Percentiles rank a stretch among this genome's conserved stretches.
phyloP scores from a whole-genome alignment of 352 stramenopile species.

The Phytopythium helicoides region DNA sequence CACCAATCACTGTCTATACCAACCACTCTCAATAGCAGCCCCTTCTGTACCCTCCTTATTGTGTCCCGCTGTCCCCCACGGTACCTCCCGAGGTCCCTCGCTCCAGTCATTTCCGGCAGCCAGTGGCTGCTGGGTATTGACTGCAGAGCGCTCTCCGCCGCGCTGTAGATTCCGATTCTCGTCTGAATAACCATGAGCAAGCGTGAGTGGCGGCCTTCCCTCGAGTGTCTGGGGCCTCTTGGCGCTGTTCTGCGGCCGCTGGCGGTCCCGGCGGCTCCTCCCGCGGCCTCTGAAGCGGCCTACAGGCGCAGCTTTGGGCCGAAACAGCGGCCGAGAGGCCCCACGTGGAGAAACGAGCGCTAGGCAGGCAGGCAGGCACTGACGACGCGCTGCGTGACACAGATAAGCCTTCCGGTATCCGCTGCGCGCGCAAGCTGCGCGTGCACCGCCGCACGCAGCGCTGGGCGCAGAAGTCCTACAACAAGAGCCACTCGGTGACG shows the following conservation, averaged over 20 bases:
- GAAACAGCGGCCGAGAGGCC: too few relatives aligned
- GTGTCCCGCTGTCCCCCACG: constrained; percentile 21
- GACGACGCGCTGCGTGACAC: constrained; percentile 5
- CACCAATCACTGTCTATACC: too few relatives aligned
- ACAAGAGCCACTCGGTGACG: constrained; percentile 99
- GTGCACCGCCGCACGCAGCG: constrained; percentile 97
- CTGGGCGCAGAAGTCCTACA: constrained; percentile 99
- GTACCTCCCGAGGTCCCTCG: constrained; percentile 18
- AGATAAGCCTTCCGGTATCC: constrained; percentile 99
- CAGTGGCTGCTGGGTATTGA: too few relatives aligned
- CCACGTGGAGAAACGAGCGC: too few relatives aligned
- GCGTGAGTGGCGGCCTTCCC: too few relatives aligned
- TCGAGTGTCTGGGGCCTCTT: too few relatives aligned
- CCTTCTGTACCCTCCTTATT: constrained; percentile 13
- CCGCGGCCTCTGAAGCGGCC: neutral
- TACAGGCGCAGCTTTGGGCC: too few relatives aligned
- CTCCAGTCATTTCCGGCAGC: constrained; percentile 40
- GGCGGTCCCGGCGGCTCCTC: neutral
- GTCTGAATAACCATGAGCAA: constrained; percentile 86
- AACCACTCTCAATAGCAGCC: too few relatives aligned
- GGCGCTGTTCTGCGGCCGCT: neutral
- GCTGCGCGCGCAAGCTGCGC: constrained; percentile 99
- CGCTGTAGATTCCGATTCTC: constrained; percentile 54
- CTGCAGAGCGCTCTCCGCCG: constrained; percentile 6
- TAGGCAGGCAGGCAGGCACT: too few relatives aligned